phyloP scores from a whole-genome alignment of 495 filamentous ascomycete species.

The Aspergillus sclerotiicarbonarius region DNA sequence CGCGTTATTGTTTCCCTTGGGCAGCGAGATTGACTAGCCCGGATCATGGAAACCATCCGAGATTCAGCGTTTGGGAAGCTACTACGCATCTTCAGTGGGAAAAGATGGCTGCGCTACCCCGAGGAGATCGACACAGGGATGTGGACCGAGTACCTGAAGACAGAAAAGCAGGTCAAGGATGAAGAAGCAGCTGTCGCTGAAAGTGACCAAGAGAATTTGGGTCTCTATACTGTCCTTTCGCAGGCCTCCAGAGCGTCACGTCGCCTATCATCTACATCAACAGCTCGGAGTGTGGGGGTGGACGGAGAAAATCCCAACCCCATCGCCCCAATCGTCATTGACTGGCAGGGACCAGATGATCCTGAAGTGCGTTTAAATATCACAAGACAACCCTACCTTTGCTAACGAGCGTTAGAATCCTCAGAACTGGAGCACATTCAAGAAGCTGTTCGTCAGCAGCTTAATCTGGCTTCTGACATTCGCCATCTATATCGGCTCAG shows the following conservation, averaged over 20 bases:
- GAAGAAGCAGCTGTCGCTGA: slow-evolving; percentile 20
- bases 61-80: slow-evolving; percentile 36
- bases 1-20: background rate
- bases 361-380: slow-evolving; percentile 23
- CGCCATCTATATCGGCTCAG: slow-evolving; percentile 32
- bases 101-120: slow-evolving; percentile 27
- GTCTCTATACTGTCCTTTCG: slow-evolving; percentile 23
- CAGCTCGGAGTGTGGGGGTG: background rate
- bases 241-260: slow-evolving; percentile 17
- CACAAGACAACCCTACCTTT: background rate
- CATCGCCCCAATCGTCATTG: slow-evolving; percentile 10
- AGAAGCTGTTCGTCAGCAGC: slow-evolving; percentile 20
- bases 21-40: background rate
- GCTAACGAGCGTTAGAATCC: slow-evolving; percentile 36
- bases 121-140: slow-evolving; percentile 34
- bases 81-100: slow-evolving; percentile 29
- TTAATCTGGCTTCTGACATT: slow-evolving; percentile 31
- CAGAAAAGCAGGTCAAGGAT: slow-evolving; percentile 27
- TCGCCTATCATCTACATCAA: slow-evolving; percentile 11
- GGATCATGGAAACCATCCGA: slow-evolving; percentile 20
- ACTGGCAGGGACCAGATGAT: slow-evolving; percentile 29
- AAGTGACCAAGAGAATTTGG: slow-evolving; percentile 21
- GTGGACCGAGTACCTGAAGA: slow-evolving; percentile 36
- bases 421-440: slow-evolving; percentile 44
- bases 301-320: background rate